Evolutionary conservation across 2,329 filamentous ascomycete genomes (phyloP).

Genomic region (Pestalotiopsis sp.): DNA sequence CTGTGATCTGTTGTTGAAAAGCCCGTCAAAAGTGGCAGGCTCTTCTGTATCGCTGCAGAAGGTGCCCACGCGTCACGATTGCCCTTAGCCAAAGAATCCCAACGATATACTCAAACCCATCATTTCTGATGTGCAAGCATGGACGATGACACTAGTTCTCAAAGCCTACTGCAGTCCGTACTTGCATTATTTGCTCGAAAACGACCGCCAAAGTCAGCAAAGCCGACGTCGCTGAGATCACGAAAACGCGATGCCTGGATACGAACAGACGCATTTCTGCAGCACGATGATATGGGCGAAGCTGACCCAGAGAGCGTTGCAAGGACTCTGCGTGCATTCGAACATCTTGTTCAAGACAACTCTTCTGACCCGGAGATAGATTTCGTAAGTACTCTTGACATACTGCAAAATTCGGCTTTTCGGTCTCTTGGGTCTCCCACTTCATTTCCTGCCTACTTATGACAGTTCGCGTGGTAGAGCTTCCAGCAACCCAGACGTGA

Average conservation of each 20-base stretch:
- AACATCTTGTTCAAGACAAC: constrained; percentile 21
- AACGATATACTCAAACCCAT: no score
- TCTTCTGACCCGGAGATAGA: constrained; percentile 21
- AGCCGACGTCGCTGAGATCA: constrained; percentile 7
- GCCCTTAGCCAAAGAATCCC: no score
- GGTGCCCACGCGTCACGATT: no score
- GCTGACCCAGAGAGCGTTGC: constrained; percentile 20
- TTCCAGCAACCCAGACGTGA: not conserved
- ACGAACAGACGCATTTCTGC: constrained; percentile 25
- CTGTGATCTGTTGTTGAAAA: no score
- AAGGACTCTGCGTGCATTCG: constrained; percentile 14
- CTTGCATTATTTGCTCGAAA: no score
- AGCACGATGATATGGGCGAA: constrained; percentile 22
- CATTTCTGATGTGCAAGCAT: no score
- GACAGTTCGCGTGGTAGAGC: no score
- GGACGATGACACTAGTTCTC: no score
- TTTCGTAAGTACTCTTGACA: constrained; percentile 18
- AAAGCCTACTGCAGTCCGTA: no score
- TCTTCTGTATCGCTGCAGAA: no score
- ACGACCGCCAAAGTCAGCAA: no score
- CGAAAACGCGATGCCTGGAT: constrained; percentile 25
- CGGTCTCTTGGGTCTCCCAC: not conserved
- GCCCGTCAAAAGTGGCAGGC: no score
- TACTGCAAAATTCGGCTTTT: constrained; percentile 13
- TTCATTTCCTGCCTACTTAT: not conserved